These are phyloP conservation scores for Xylaria sp. DNA, from an alignment of 2,329 filamentous ascomycete genomes.

Conservation along the genomic window DNA sequence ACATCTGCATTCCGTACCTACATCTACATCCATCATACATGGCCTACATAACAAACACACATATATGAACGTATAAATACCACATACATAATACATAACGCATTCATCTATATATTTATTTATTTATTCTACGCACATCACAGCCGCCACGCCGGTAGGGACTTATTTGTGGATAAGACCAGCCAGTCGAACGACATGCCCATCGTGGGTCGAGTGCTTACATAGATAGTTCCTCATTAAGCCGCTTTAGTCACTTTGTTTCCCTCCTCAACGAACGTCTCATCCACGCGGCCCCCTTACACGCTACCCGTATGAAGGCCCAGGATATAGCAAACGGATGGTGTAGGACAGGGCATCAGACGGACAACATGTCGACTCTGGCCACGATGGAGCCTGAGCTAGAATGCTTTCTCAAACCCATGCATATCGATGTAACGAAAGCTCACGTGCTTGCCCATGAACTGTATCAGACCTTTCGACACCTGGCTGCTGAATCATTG, in stretches of 20 bases:
- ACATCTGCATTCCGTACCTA: slow-evolving; percentile 8
- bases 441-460: slow-evolving; percentile 60
- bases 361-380: slow-evolving; percentile 24
- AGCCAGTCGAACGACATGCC: background rate
- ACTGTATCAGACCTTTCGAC: slow-evolving; percentile 60
- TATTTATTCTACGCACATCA: background rate
- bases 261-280: background rate
- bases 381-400: slow-evolving; percentile 44
- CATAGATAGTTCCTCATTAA: background rate
- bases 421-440: slow-evolving; percentile 60
- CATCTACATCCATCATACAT: background rate
- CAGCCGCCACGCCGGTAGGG: background rate
- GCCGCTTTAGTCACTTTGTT: background rate
- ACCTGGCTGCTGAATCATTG: slow-evolving; percentile 63
- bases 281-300: slow-evolving; percentile 7
- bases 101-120: background rate
- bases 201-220: background rate
- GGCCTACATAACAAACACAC: slow-evolving; percentile 7
- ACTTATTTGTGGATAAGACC: slow-evolving; percentile 19
- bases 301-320: slow-evolving; percentile 16
- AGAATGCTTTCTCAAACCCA: slow-evolving; percentile 62
- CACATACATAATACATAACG: background rate
- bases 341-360: slow-evolving; percentile 9
- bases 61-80: too few species aligned
- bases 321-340: slow-evolving; percentile 30